Base-by-base conservation (phyloP, 306 rosid species). In the Dryas octopetala region DNA sequence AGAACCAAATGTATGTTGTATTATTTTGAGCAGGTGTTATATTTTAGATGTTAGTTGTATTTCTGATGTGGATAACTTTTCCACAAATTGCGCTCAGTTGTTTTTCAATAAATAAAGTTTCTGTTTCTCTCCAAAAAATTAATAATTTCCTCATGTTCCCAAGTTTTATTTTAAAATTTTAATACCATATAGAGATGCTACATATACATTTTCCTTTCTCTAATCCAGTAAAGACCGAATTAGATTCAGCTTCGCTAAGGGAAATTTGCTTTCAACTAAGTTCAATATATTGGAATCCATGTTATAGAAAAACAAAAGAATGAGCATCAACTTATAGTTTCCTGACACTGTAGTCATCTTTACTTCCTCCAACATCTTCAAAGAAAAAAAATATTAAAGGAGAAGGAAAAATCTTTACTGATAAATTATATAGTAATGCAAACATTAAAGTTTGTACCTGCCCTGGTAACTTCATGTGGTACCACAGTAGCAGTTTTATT, bases 401-500 rank as follows among this genome's bases (percentile, higher is more conserved):
- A 59, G 64, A 59, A 59, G 16, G 19, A 14, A 59, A 59, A 59
- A 59, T 26, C 6, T 23, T 59, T 16, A 7, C 26, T 26, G 16
- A 26, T 40, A 23, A 9, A 26, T 23, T 23, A 23, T 59, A 5
- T 10, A 50, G 17, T 19, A 44, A 47, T 23, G 71, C 23, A 48
- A 50, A 76, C 58, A 43, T 54, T 14, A 4, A 55, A 32, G 53
- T 28, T 2, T 74, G n/a, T 65, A 77, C 87, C 87, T 47, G 71
- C 78, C 58, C 63, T 65, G 32, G 68, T 51, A 60, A 73, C 65
- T 62, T 69, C 76, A 48, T 49, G 66, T 23, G 82, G 55, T 65
- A 43, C 49, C 53, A 58, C 55, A 7, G 49, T 50, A 45, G 44
- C 79, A 71, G 38, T 66, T 19, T 11, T 47, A 51, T 62, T 68